A percentile compares a stretch with the other conserved stretches of the same genome.
phyloP scores from a whole-genome alignment of 148 eudicot species.

The Diospyros kaki region DNA sequence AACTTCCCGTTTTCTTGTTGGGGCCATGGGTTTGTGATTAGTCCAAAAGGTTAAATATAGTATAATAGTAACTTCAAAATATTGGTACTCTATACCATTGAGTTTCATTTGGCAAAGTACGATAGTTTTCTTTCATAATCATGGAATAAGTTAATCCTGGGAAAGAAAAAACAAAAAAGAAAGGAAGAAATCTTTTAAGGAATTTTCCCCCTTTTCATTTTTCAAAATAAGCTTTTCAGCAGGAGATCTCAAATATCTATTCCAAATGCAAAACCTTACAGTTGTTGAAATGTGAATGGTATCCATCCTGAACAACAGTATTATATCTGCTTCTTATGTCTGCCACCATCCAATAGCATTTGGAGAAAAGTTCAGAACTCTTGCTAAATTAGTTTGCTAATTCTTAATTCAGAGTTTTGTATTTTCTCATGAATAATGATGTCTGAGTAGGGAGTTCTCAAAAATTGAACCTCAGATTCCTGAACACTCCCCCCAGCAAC shows the following conservation, averaged over 20 bases:
- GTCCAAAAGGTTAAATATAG: neutral
- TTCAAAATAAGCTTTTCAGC: neutral
- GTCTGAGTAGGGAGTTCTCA: neutral
- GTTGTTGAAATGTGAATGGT: neutral
- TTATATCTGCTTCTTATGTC: neutral
- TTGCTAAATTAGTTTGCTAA: neutral
- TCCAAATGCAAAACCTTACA: neutral
- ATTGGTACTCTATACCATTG: too few species aligned
- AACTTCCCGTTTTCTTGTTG: too few species aligned
- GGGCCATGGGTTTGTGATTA: too few species aligned
- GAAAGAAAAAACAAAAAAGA: neutral
- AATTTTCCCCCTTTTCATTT: neutral
- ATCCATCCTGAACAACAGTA: neutral
- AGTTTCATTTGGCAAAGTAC: neutral
- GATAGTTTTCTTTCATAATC: neutral
- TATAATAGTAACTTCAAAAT: neutral
- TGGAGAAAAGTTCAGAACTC: neutral
- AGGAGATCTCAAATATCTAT: neutral
- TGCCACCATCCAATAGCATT: neutral
- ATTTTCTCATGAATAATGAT: neutral
- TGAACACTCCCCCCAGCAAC: conserved; percentile 5
- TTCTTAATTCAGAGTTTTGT: neutral
- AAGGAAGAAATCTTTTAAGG: too few species aligned
- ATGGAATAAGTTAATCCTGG: neutral
- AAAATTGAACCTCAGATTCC: neutral